Base-by-base conservation (phyloP, 75 land plant genomes). In the Chamaecyparis obtusa region DNA sequence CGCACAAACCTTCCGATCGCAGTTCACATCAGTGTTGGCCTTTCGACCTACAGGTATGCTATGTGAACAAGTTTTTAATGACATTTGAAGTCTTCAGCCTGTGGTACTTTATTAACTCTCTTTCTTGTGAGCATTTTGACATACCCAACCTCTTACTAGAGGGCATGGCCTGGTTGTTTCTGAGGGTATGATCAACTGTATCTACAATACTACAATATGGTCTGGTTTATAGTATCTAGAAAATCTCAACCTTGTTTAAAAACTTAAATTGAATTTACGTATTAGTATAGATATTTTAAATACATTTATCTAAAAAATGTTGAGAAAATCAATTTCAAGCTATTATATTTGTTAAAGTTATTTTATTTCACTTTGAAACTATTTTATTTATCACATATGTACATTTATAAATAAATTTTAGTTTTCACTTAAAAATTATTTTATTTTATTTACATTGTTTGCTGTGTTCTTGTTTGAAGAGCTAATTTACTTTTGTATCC, bases 1-100 rank as follows among this genome's bases (percentile, higher is more conserved):
- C 76, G 60, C 91, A 88, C 88, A 88, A 77, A 85, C 85, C 48
- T 90, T 87, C 54, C 83, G 46, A 49, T 87, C 86, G 67, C 86
- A 84, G 19, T 95, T 82, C 83, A 86, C 85, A 83, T 85, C 90
- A 55, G 95, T 95, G 49, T 88, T 95, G 90, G 96, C 94, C 49
- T 95, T 95, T 88, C 94, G 95, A n/a, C 96, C 96, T 84, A 95
- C 96, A 85, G 96, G 95, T 94, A 88, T 54, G 48, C 36, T 11
- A 87, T 71, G 19, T 86, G 77, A 74, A 86, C 8, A 76, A 17
- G 33, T 87, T 60, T 80, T 8, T 24, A n/a, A 41, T 27, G 48
- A 80, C 48, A 17, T 80, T 43, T 43, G 43, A 39, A 41, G 27
- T 80, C 48, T 41, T 80, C n/a, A 24, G 17, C 49, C 27, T 80